Conservation (phyloP, 1,284 basidiomycete genomes). For the Puccinia coronata region DNA sequence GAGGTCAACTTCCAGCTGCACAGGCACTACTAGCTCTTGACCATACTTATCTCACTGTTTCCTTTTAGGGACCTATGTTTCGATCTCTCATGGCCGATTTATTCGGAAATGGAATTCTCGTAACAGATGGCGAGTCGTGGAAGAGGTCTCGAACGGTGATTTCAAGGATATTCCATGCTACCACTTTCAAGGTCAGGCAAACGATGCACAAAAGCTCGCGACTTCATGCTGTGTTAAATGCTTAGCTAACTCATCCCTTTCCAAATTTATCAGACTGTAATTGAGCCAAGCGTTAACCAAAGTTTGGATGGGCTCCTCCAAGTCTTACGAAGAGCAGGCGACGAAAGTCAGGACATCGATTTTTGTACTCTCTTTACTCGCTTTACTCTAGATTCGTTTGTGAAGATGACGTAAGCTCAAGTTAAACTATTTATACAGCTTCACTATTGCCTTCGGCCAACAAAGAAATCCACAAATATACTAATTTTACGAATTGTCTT, state of each 20-base stretch:
- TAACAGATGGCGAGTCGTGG: slow-evolving; percentile 7
- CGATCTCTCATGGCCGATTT: not conserved
- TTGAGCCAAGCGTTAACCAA: not conserved
- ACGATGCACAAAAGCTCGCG: not conserved
- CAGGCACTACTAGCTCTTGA: not conserved
- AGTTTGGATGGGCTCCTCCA: slow-evolving; percentile 8
- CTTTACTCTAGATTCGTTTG: slow-evolving; percentile 22
- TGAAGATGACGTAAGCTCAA: slow-evolving; percentile 21
- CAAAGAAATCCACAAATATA: not conserved
- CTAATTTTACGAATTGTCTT: not conserved
- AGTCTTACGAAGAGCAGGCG: not conserved
- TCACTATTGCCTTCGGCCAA: not conserved
- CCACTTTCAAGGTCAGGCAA: slow-evolving; percentile 13
- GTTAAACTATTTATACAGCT: no score
- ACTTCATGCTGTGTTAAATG: not conserved
- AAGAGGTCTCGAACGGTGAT: not conserved
- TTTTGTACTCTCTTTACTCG: slow-evolving; percentile 16
- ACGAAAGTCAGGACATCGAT: not conserved
- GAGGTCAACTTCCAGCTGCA: not conserved
- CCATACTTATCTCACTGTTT: not conserved
- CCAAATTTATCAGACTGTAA: slow-evolving; percentile 11
- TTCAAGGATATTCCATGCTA: not conserved
- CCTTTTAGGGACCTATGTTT: not conserved
- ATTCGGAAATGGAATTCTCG: slow-evolving; percentile 17
- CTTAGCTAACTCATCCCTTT: not conserved